Conservation (phyloP, 768 basidiomycete species). For the Cyclocybe aegerita region DNA sequence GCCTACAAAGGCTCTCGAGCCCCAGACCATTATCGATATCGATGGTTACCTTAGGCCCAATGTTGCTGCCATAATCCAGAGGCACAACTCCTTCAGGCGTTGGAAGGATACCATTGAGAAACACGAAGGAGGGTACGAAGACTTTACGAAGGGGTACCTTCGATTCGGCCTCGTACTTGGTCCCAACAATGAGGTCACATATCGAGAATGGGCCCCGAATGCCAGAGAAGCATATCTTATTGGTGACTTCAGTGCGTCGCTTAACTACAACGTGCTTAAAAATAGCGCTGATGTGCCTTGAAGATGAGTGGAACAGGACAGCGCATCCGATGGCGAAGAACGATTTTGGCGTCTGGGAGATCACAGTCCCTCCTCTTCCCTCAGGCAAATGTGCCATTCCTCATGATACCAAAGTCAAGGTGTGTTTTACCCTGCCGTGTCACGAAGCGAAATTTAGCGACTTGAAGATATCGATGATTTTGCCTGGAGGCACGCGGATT, state of each 20-base stretch:
- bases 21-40: slow-evolving; percentile 55
- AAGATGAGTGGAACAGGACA: slow-evolving; percentile 86
- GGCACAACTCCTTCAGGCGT: slow-evolving; percentile 65
- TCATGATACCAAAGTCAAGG: slow-evolving; percentile 96
- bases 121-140: slow-evolving; percentile 83
- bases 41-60: slow-evolving; percentile 80
- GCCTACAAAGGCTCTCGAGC: slow-evolving; percentile 49
- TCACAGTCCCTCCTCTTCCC: slow-evolving; percentile 64
- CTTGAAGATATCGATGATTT: slow-evolving; percentile 84
- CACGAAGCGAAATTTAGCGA: background rate
- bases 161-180: slow-evolving; percentile 77
- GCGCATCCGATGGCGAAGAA: slow-evolving; percentile 87
- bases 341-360: slow-evolving; percentile 88
- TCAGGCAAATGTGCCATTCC: slow-evolving; percentile 80
- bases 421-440: slow-evolving; percentile 24
- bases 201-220: slow-evolving; percentile 97
- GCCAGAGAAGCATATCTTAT: slow-evolving; percentile 80
- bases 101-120: slow-evolving; percentile 77
- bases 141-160: slow-evolving; percentile 78
- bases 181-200: slow-evolving; percentile 66
- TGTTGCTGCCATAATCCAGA: slow-evolving; percentile 63
- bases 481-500: slow-evolving; percentile 75
- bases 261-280: background rate
- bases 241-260: slow-evolving; percentile 91
- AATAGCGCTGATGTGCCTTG: slow-evolving; percentile 8